These are phyloP conservation scores for Melastoma candidum DNA, from an alignment of 441 rosid genomes.

Conservation along the genomic window DNA sequence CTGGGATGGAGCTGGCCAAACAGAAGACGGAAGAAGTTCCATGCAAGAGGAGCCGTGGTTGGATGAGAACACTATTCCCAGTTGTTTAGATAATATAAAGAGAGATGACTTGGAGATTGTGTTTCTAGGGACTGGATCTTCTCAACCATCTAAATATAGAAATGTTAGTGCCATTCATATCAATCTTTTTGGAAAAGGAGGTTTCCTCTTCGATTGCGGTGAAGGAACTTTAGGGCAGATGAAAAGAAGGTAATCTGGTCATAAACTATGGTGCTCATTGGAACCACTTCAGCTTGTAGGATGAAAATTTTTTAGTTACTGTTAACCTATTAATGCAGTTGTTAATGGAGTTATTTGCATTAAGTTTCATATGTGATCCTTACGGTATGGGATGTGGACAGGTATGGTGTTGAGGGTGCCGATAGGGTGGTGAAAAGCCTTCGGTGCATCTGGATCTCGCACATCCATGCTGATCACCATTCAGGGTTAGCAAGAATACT, in stretches of 20 bases:
- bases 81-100: constrained; percentile 62
- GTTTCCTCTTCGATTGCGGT: constrained; percentile 84
- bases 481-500: constrained; percentile 76
- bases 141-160: constrained; percentile 94
- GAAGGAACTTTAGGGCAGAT: constrained; percentile 96
- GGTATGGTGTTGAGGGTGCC: constrained; percentile 74
- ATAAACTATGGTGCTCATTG: background rate
- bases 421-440: constrained; percentile 54
- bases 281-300: background rate
- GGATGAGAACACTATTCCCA: constrained; percentile 42
- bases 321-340: background rate
- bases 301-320: background rate
- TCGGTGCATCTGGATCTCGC: constrained; percentile 85
- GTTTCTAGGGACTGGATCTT: constrained; percentile 87
- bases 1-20: constrained; percentile 34
- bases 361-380: background rate
- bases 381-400: constrained; percentile 8
- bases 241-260: constrained; percentile 56
- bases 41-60: constrained; percentile 71
- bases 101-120: constrained; percentile 89
- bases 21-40: constrained; percentile 11
- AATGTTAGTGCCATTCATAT: constrained; percentile 72
- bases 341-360: constrained; percentile 3
- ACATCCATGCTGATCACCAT: constrained; percentile 95
- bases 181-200: constrained; percentile 67